Base-by-base conservation (phyloP, 495 filamentous ascomycete genomes). In the Letharia lupina region DNA sequence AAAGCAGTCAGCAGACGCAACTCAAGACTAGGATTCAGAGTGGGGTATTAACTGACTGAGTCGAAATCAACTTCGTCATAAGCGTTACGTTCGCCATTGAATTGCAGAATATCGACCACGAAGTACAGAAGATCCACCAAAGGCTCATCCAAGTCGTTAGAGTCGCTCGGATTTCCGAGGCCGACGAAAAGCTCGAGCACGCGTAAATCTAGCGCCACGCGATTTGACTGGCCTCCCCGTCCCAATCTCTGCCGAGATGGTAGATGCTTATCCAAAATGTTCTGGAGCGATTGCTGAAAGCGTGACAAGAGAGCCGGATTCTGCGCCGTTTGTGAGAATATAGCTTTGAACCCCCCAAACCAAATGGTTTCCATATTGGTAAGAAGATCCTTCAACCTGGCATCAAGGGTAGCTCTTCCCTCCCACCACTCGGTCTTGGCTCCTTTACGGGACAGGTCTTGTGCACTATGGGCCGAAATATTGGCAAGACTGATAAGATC, bases 1-100 rank as follows among this genome's bases (percentile, higher is more conserved):
- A 8, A 54, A 31, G 16, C 33, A 48, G 35, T 75, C 42, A 76
- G 71, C 50, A 62, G 47, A 56, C 39, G n/a, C 23, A 35, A 61
- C 11, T 28, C 11, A 44, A 28, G 18, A 40, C 37, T 11, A 40
- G 11, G 10, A 37, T 0, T 8, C 23, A 8, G 47, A 28, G 52
- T 28, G 18, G 31, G 35, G 16, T 1, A 37, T 50, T 4, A 18
- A 70, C 70, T 73, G 67, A 77, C 77, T 74, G 85, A 82, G 71
- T 98, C 94, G 69, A 96, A 93, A 73, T 98, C 93, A 70, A 98
- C 89, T 77, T 98, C 94, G 72, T 98, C 95, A 77, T 96, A 97
- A 3, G 95, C 94, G 74, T 98, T 98, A 41, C 87, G 84, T 76
- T 98, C 94, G 3, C 94, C 94, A 68, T 95, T 90, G 76, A 98